phyloP scores from a whole-genome alignment of 257 asterid species.

The Nicotiana paniculata region DNA sequence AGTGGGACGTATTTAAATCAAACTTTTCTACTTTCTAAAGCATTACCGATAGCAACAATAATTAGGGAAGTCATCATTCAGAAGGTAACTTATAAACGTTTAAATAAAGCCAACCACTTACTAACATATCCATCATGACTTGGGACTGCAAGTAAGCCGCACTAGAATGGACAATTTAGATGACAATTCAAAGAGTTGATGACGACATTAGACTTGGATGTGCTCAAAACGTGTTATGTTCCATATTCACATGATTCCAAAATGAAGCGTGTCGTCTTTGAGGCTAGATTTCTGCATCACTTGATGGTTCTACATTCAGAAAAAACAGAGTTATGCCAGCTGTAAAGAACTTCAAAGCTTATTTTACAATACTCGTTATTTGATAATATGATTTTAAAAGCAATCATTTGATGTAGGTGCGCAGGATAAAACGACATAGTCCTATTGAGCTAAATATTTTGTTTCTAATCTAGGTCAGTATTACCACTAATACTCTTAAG shows the following conservation, averaged over 20 bases:
- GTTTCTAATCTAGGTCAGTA: not conserved
- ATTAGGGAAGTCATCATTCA: not conserved
- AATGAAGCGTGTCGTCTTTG: slow-evolving; percentile 16
- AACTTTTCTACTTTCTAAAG: not conserved
- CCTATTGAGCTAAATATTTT: not conserved
- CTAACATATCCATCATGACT: slow-evolving; percentile 22
- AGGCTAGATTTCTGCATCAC: slow-evolving; percentile 10
- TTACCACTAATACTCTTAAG: not conserved
- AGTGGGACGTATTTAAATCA: not conserved
- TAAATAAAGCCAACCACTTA: slow-evolving; percentile 24
- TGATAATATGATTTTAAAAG: not conserved
- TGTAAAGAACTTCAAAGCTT: slow-evolving; percentile 12
- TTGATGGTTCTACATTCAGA: slow-evolving; percentile 15
- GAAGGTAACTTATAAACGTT: slow-evolving; percentile 7
- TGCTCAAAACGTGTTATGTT: slow-evolving; percentile 22
- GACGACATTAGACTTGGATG: slow-evolving; percentile 21
- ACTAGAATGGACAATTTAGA: slow-evolving; percentile 20
- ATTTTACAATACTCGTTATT: slow-evolving; percentile 1
- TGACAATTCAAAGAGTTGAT: slow-evolving; percentile 18
- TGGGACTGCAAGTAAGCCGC: slow-evolving; percentile 14
- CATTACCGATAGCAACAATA: not conserved
- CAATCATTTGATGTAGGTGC: not conserved
- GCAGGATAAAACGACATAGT: not conserved
- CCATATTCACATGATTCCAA: slow-evolving; percentile 27
- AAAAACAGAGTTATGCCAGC: slow-evolving; percentile 16